Evolutionary conservation across 2,329 filamentous ascomycete genomes (phyloP).

Genomic region (Monosporascus sp.): DNA sequence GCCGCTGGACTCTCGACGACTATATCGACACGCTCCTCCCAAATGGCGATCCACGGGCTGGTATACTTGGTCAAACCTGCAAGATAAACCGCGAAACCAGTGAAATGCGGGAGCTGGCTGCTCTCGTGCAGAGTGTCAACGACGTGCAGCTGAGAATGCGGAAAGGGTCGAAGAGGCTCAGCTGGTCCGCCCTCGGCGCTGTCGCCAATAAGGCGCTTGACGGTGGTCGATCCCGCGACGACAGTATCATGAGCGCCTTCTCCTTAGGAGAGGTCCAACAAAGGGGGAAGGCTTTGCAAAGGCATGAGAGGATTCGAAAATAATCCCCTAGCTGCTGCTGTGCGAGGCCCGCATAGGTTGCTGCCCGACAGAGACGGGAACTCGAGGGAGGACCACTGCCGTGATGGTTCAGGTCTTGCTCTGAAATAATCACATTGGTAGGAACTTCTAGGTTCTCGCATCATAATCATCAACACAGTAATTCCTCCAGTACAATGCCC

Average conservation of each 20-base stretch:
- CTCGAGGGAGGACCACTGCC: not conserved
- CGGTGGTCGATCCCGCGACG: constrained; percentile 21
- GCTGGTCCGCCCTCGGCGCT: constrained; percentile 36
- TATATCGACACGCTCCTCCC: constrained; percentile 34
- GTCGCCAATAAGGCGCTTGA: constrained; percentile 19
- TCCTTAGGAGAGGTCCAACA: constrained; percentile 15
- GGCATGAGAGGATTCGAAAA: constrained; percentile 15
- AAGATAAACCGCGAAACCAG: constrained; percentile 34
- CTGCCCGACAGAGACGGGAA: not conserved
- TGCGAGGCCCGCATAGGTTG: constrained; percentile 4
- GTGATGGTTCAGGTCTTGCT: no score
- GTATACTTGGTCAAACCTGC: constrained; percentile 30
- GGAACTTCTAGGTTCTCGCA: no score
- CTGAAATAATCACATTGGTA: no score
- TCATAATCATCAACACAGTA: no score
- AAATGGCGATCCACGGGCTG: constrained; percentile 13
- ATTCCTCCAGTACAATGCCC: no score
- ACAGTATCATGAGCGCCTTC: constrained; percentile 25
- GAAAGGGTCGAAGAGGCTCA: constrained; percentile 28
- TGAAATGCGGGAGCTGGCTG: constrained; percentile 37
- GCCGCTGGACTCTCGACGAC: constrained; percentile 24
- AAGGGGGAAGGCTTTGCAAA: constrained; percentile 11
- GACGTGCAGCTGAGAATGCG: constrained; percentile 11
- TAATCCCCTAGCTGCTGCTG: constrained; percentile 10
- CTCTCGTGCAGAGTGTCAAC: constrained; percentile 29